Evolutionary conservation across 495 filamentous ascomycete genomes (phyloP).

Genomic region (Penicillium flavigenum): DNA sequence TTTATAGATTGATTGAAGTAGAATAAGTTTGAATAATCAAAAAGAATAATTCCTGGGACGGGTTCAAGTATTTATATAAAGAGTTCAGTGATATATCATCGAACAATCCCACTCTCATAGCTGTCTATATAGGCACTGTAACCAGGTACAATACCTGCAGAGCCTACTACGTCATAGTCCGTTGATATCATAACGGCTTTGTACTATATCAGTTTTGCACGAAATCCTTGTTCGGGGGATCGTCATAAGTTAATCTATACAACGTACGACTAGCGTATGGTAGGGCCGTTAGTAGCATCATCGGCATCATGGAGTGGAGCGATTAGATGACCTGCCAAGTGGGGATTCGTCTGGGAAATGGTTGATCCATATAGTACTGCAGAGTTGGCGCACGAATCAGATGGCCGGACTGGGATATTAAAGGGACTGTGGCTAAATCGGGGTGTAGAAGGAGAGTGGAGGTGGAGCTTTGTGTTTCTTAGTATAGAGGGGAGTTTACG

Average conservation of each 20-base stretch:
- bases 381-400: slow-evolving; percentile 18
- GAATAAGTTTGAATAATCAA: background rate
- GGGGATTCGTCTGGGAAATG: slow-evolving; percentile 7
- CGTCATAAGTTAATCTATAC: slow-evolving; percentile 17
- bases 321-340: background rate
- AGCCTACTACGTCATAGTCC: slow-evolving; percentile 25
- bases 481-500: background rate
- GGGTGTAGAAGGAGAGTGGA: slow-evolving; percentile 12
- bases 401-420: background rate
- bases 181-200: slow-evolving; percentile 24
- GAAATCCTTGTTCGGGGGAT: slow-evolving; percentile 17
- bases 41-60: slow-evolving; percentile 1
- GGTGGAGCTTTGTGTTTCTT: slow-evolving; percentile 17
- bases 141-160: slow-evolving; percentile 13
- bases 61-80: slow-evolving; percentile 11
- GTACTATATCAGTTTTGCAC: background rate
- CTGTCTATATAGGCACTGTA: slow-evolving; percentile 16
- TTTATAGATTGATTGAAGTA: background rate
- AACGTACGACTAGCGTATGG: slow-evolving; percentile 7
- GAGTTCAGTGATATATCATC: slow-evolving; percentile 19
- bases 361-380: slow-evolving; percentile 15
- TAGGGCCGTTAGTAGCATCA: slow-evolving; percentile 10
- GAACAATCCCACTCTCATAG: background rate
- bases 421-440: slow-evolving; percentile 15
- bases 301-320: slow-evolving; percentile 10